Evolutionary conservation across 139 green algal genomes (phyloP).

Genomic region (Chlamydomonas incerta): DNA sequence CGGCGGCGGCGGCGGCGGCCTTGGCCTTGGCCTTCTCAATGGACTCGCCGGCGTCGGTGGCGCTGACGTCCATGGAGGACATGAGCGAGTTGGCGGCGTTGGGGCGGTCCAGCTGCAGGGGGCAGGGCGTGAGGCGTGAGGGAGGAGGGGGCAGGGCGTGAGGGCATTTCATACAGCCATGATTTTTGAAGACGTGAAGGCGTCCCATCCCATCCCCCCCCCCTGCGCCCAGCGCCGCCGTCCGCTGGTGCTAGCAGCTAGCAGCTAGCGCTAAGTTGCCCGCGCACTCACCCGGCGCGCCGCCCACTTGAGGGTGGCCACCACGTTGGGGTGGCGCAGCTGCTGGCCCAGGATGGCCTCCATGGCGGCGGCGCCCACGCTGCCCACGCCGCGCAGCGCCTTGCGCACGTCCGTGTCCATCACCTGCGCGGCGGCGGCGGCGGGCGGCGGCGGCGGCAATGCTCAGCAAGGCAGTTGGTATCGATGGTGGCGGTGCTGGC

Average conservation of each 20-base stretch:
- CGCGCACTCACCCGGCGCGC: conserved; percentile 4
- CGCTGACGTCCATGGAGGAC: not conserved
- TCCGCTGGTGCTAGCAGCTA: too few relatives aligned
- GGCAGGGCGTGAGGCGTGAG: not conserved
- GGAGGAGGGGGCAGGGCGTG: not conserved
- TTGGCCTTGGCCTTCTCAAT: not conserved
- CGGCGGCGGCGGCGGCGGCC: too few relatives aligned
- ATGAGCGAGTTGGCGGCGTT: conserved; percentile 25
- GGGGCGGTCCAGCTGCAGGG: conserved; percentile 12
- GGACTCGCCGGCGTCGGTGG: not conserved
- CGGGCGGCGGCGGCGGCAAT: not conserved
- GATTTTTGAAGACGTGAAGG: too few relatives aligned
- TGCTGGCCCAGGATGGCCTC: conserved; percentile 46
- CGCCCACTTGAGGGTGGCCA: conserved; percentile 57
- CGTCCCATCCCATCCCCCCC: too few relatives aligned
- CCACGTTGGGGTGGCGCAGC: conserved; percentile 57
- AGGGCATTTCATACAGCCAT: too few relatives aligned
- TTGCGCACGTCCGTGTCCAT: conserved; percentile 42
- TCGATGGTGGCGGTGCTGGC: not conserved
- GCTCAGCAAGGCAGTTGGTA: not conserved
- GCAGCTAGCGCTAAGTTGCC: too few relatives aligned
- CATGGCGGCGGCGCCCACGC: not conserved
- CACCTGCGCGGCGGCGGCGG: conserved; percentile 11
- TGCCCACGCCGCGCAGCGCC: not conserved
- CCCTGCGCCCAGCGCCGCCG: too few relatives aligned